Evolutionary conservation across 2,329 filamentous ascomycete genomes (phyloP).

Genomic region (Aspergillus jensenii): DNA sequence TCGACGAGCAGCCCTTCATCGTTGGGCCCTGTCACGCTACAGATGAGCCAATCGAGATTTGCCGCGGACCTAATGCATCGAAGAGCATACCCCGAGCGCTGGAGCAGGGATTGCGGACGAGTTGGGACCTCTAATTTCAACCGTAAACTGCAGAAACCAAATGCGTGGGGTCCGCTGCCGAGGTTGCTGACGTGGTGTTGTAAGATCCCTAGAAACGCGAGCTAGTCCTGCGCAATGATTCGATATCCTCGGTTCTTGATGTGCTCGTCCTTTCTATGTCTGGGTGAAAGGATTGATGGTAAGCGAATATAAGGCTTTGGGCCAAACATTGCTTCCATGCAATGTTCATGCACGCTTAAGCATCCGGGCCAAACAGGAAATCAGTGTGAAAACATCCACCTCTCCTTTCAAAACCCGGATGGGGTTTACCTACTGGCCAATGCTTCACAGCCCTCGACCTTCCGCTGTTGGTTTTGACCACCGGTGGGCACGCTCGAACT

Average conservation of each 20-base stretch:
- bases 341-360: not conserved
- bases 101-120: not conserved
- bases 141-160: not conserved
- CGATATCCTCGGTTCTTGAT: no score
- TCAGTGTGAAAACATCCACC: no score
- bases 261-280: not conserved
- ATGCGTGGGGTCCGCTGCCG: not conserved
- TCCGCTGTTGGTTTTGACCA: no score
- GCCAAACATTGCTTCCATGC: no score
- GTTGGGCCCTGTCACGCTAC: not conserved
- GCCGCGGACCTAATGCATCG: not conserved
- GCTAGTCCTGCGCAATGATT: not conserved
- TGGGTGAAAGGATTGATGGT: not conserved
- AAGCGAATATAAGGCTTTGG: not conserved
- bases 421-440: no score
- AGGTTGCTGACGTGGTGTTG: conserved; percentile 1
- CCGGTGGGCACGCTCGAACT: no score
- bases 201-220: not conserved
- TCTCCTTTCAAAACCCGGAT: no score
- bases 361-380: not conserved
- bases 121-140: not conserved
- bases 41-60: no score
- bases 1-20: not conserved
- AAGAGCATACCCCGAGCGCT: not conserved
- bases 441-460: no score